Base-by-base conservation (phyloP, 306 rosid species). In the Astragalus membranaceus region DNA sequence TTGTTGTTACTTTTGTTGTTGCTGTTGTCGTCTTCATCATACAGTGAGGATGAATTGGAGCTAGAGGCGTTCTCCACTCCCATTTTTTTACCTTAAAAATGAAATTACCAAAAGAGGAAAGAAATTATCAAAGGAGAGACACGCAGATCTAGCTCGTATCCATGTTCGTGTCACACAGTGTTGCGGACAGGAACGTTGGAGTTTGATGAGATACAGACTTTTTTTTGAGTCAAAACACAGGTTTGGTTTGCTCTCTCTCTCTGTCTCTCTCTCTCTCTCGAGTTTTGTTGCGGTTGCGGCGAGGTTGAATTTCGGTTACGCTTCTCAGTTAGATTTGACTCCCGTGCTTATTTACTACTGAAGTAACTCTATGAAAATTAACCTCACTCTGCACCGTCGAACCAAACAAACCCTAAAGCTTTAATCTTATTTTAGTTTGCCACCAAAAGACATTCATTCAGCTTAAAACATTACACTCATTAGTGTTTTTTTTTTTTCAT, bases 1-100 rank as follows among this genome's bases (percentile, higher is more conserved):
- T 83, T 41, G 52, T 42, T 70, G 23, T 6, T 39, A 41, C n/a
- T 76, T 4, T 56, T 76, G 52, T 56, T 76, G 52, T 10, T 8
- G 14, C 11, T 51, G 6, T 65, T 61, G 13, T 26, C 46, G 6
- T 37, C 55, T 11, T 10, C 53, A 60, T 79, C 79, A 68, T 73
- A 13, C 39, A 51, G 79, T 46, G 80, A 78, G 73, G 66, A 32
- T 10, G 83, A 77, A 46, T 39, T 72, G 64, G 93, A 75, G 43
- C 32, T 58, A 55, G 95, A 83, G 71, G 75, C 35, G 68, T 75
- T 79, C 67, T 84, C 91, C 30, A 66, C 70, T 64, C 85, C 97
- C 97, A 88, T 94, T 73, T 66, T 32, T 8, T 15, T 56, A 3
- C 10, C 79, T 39, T 51, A 75, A 1, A 78, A 64, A 50, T 11